A percentile compares a stretch with the other conserved stretches of the same genome.
Conservation (phyloP, 345 rosid genomes). For the Populus pruinosa region DNA sequence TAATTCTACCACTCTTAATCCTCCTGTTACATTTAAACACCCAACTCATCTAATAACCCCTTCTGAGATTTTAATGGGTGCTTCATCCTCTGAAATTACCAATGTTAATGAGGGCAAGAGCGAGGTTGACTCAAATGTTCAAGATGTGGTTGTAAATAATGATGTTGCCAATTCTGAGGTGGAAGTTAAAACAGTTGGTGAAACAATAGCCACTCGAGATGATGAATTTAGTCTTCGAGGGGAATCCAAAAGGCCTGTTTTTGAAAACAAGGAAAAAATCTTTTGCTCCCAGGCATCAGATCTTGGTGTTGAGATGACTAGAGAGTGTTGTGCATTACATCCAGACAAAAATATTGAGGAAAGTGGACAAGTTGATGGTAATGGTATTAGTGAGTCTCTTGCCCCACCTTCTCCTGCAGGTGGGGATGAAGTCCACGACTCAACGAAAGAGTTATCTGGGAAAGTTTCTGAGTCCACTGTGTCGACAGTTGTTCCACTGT, state of each 20-base stretch:
- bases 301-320: slow-evolving; percentile 55
- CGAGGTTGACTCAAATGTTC: slow-evolving; percentile 46
- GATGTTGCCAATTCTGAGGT: slow-evolving; percentile 42
- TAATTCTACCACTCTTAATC: slow-evolving; percentile 38
- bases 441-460: slow-evolving; percentile 39
- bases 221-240: slow-evolving; percentile 41
- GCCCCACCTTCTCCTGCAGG: slow-evolving; percentile 35
- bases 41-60: slow-evolving; percentile 89
- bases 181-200: slow-evolving; percentile 68
- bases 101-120: slow-evolving; percentile 38
- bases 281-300: slow-evolving; percentile 70
- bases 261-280: slow-evolving; percentile 46
- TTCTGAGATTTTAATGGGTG: slow-evolving; percentile 64
- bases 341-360: slow-evolving; percentile 43
- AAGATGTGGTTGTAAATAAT: slow-evolving; percentile 41
- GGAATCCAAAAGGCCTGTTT: slow-evolving; percentile 33
- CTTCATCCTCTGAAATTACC: slow-evolving; percentile 53
- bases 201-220: slow-evolving; percentile 42
- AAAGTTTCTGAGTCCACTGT: slow-evolving; percentile 43
- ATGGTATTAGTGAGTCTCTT: slow-evolving; percentile 31
- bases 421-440: slow-evolving; percentile 41
- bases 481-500: slow-evolving; percentile 33
- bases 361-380: slow-evolving; percentile 26
- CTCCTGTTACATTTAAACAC: slow-evolving; percentile 50
- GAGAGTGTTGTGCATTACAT: slow-evolving; percentile 44